Evolutionary conservation across 78 protist genomes (phyloP).

Genomic region (Dictyostelium purpureum): DNA sequence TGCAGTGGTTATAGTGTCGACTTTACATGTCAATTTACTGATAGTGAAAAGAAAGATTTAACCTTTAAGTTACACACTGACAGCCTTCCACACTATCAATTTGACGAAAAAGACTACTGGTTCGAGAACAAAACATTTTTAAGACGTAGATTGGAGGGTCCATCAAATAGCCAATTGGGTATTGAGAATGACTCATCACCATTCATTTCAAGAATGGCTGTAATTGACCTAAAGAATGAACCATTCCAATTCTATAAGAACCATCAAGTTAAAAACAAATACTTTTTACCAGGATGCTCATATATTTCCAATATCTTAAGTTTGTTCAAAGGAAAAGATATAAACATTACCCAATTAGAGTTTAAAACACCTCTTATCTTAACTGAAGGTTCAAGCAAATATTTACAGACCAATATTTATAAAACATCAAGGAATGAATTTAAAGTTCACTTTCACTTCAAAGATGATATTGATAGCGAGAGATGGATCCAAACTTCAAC

Average conservation of each 20-base stretch:
- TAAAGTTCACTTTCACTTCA: slow-evolving; percentile 24
- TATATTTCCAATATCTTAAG: slow-evolving; percentile 16
- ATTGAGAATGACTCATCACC: not conserved
- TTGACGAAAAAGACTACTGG: slow-evolving; percentile 1
- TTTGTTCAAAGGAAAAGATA: not conserved
- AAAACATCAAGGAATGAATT: not conserved
- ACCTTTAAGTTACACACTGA: not conserved
- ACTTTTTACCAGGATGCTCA: not conserved
- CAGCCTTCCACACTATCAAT: slow-evolving; percentile 38
- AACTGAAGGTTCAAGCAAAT: not conserved
- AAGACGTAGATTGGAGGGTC: slow-evolving; percentile 1
- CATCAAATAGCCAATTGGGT: slow-evolving; percentile 11
- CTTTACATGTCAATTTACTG: not conserved
- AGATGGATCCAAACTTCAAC: slow-evolving; percentile 22
- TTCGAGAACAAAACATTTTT: not conserved
- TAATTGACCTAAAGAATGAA: not conserved
- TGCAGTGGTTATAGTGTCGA: not conserved
- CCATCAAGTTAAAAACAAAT: slow-evolving; percentile 3
- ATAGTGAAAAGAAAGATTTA: not conserved
- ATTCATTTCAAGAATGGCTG: not conserved
- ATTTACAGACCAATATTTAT: slow-evolving; percentile 2
- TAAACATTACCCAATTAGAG: not conserved
- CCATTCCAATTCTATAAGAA: slow-evolving; percentile 18
- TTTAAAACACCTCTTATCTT: slow-evolving; percentile 31
- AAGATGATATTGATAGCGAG: slow-evolving; percentile 13